These are phyloP conservation scores for Emergomyces pasteurianus DNA, from an alignment of 2,329 filamentous ascomycete species.

Conservation along the genomic window DNA sequence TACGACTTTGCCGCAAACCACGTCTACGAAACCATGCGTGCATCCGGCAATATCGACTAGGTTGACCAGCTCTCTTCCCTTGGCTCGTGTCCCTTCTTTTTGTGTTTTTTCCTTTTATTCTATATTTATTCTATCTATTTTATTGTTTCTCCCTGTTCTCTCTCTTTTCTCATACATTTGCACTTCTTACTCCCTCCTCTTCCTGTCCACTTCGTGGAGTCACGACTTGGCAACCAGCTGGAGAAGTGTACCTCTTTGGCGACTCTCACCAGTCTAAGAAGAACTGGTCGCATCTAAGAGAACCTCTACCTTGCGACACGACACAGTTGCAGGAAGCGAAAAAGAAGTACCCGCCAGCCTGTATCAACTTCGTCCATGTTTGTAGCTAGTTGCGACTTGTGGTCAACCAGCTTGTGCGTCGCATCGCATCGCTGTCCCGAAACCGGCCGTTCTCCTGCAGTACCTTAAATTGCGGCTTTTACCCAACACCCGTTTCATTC, in stretches of 20 bases:
- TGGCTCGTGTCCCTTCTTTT: background rate
- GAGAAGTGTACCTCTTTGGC: background rate
- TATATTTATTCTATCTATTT: too few species aligned
- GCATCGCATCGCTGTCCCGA: background rate
- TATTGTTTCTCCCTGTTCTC: background rate
- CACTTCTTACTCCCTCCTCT: background rate
- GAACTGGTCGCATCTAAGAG: background rate
- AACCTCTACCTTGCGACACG: background rate
- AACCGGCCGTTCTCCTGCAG: background rate
- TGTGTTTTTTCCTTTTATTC: too few species aligned
- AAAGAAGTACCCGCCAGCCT: background rate
- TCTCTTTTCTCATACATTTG: background rate
- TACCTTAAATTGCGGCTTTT: conserved; percentile 1
- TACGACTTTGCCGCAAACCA: background rate
- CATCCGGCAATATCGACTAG: background rate
- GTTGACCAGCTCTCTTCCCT: background rate
- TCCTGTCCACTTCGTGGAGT: background rate
- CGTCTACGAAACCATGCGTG: background rate
- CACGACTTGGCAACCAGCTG: background rate
- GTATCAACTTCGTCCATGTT: background rate
- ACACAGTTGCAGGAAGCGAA: background rate
- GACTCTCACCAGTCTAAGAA: background rate
- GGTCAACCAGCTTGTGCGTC: background rate
- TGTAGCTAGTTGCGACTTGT: background rate
- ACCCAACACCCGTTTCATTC: background rate